Percentiles rank a stretch among this genome's conserved stretches.
Conservation (phyloP, 495 filamentous ascomycete genomes). For the Penicillium roqueforti region DNA sequence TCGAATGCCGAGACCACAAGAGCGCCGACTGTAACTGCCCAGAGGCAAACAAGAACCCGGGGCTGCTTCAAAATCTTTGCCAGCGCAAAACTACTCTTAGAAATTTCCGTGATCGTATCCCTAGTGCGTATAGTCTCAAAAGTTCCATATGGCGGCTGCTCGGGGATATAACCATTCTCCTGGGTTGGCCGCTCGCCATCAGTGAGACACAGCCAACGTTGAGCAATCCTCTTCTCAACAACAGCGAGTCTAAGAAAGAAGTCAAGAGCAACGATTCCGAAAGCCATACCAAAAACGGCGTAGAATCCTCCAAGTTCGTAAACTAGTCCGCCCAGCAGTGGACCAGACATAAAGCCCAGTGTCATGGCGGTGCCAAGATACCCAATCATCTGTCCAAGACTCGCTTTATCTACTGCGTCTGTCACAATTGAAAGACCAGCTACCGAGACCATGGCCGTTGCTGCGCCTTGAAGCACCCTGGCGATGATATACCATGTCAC, state of each 20-base stretch:
- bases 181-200: conserved; percentile 5
- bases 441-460: conserved; percentile 68
- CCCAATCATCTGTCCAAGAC: conserved; percentile 64
- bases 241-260: conserved; percentile 57
- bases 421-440: conserved; percentile 61
- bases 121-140: neutral
- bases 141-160: conserved; percentile 6
- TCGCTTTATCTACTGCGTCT: conserved; percentile 60
- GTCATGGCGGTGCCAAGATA: conserved; percentile 62
- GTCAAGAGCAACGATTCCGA: conserved; percentile 59
- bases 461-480: conserved; percentile 63
- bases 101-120: neutral
- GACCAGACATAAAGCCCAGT: conserved; percentile 59
- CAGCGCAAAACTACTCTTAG: neutral
- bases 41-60: conserved; percentile 16
- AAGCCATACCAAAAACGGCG: conserved; percentile 61
- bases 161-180: conserved; percentile 8
- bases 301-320: conserved; percentile 62
- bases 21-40: conserved; percentile 15
- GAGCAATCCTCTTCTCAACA: conserved; percentile 68
- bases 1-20: conserved; percentile 19
- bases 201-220: conserved; percentile 43
- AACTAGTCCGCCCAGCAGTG: conserved; percentile 66
- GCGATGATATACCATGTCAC: conserved; percentile 58
- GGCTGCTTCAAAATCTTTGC: conserved; percentile 12